These are phyloP conservation scores for Penicillium sp. DNA, from an alignment of 2,329 filamentous ascomycete genomes.

Conservation along the genomic window DNA sequence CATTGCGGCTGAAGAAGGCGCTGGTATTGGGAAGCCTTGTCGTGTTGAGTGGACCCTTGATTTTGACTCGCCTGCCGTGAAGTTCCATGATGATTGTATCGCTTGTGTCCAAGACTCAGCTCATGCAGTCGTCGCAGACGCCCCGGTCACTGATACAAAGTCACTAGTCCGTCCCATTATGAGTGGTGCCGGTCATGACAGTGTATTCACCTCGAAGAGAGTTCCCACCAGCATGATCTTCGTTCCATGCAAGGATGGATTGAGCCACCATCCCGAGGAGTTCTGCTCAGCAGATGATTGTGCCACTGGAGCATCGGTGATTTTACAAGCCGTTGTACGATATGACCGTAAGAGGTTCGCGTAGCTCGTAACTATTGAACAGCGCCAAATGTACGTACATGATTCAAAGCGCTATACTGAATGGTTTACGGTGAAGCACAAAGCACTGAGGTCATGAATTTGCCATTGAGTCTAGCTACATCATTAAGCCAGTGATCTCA, in stretches of 20 bases:
- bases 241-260: conserved; percentile 60
- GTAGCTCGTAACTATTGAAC: not conserved
- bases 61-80: conserved; percentile 58
- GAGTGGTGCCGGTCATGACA: conserved; percentile 65
- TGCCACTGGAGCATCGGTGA: conserved; percentile 50
- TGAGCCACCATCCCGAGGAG: conserved; percentile 64
- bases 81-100: conserved; percentile 68
- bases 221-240: conserved; percentile 68
- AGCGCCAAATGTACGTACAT: not conserved
- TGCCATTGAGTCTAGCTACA: conserved; percentile 34
- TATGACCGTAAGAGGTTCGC: conserved; percentile 44
- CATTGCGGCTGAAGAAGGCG: conserved; percentile 58
- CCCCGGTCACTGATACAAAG: conserved; percentile 37
- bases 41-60: conserved; percentile 60
- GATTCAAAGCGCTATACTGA: not conserved
- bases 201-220: conserved; percentile 58
- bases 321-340: conserved; percentile 35
- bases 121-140: conserved; percentile 54
- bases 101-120: conserved; percentile 62
- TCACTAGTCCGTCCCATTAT: conserved; percentile 54
- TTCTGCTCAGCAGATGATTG: conserved; percentile 62
- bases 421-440: not conserved
- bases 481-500: conserved; percentile 26
- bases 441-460: conserved; percentile 26
- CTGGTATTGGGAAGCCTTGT: conserved; percentile 53